Evolutionary conservation across 306 rosid species (phyloP), one percentile per base, ranked within the genome.

Genomic region (Dicorynia guianensis): DNA sequence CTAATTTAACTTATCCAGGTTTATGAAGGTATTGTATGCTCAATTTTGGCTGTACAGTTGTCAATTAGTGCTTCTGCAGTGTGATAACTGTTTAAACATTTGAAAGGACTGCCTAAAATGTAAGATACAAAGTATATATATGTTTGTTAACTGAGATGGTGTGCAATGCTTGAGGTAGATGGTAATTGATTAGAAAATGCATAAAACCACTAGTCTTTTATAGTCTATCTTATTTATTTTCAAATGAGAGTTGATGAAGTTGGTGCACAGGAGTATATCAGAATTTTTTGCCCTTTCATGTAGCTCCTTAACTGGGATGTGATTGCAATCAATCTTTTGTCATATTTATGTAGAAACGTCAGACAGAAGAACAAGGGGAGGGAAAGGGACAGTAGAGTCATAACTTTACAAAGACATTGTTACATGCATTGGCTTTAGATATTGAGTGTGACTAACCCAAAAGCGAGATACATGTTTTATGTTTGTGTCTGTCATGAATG

Each of bases 11-110:
- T 39, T 60, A 11, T 60, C 14, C 63, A 54, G 42, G 19, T 14
- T 44, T 20, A 4, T 65, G 71, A 19, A 19, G 13, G 11, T 40
- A 20, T 4, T 65, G 68, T 20, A 36, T 63, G 80, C 30, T 67
- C n/a, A 34, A 43, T 48, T 61, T 61, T 67, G 34, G 36, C 34
- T 10, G 48, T 4, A n/a, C 56, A 17, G 69, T 61, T 11, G 33
- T 60, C 50, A 39, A 69, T 69, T 78, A 36, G 20, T 61, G 17
- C 3, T 44, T 54, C 25, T 20, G 39, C 39, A 18, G 47, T 50
- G 58, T 78, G 19, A 40, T 12, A 46, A 44, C 70, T 50, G 47
- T 44, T 67, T 59, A 15, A 56, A 60, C 69, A 14, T 69, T 60
- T 59, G 56, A 53, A 9, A 53, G 0, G 33, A 53, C 30, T 17